phyloP scores from a whole-genome alignment of 345 rosid genomes.

The Brassica juncea region DNA sequence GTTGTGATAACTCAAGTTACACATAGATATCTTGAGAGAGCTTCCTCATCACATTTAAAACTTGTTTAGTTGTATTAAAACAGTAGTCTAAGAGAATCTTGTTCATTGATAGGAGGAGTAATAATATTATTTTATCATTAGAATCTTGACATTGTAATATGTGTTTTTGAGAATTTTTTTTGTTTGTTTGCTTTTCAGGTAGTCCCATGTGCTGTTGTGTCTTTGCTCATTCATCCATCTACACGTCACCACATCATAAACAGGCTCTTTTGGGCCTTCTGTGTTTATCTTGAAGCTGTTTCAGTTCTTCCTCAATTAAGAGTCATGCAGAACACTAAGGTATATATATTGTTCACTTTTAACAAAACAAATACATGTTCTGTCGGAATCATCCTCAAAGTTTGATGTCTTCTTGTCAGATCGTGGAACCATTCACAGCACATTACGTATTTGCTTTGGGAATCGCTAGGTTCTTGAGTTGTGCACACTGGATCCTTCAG shows the following conservation, averaged over 20 bases:
- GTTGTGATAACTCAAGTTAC: background rate
- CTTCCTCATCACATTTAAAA: background rate
- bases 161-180: background rate
- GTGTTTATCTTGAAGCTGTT: conserved; percentile 92
- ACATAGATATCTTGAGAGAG: background rate
- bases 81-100: background rate
- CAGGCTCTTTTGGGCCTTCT: conserved; percentile 82
- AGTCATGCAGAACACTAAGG: conserved; percentile 95
- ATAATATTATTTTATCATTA: background rate
- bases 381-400: conserved; percentile 21
- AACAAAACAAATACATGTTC: background rate
- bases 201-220: conserved; percentile 68
- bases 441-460: conserved; percentile 96
- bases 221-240: conserved; percentile 74
- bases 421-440: conserved; percentile 90
- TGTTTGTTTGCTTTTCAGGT: conserved; percentile 44
- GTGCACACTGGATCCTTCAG: conserved; percentile 97
- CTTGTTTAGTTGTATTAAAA: background rate
- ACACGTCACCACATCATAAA: conserved; percentile 65
- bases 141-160: background rate
- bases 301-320: conserved; percentile 85
- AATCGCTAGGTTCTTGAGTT: conserved; percentile 86
- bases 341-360: background rate
- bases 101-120: background rate
- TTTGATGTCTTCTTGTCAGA: conserved; percentile 45